Conservation (phyloP, 108 stramenopile species). For the Schizochytrium sp. region DNA sequence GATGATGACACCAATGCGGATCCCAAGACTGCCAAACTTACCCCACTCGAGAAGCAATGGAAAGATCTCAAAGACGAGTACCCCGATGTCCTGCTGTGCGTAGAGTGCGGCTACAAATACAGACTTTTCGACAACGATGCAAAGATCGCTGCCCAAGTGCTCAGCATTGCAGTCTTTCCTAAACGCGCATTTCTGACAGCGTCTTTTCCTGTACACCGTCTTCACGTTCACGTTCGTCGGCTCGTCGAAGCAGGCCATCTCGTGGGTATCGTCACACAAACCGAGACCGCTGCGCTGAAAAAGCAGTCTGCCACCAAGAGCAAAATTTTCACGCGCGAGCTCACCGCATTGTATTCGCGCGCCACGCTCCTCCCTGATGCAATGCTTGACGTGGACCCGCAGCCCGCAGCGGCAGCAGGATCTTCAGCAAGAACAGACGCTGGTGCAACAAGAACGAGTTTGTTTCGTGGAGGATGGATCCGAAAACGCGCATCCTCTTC, state of each 20-base stretch:
- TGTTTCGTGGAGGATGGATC: no score
- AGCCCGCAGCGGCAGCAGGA: no score
- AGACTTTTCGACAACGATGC: not conserved
- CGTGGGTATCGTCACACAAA: not conserved
- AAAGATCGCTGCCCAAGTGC: not conserved
- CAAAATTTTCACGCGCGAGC: not conserved
- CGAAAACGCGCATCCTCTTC: no score
- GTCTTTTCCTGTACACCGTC: not conserved
- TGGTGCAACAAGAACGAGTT: no score
- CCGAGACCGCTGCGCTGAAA: not conserved
- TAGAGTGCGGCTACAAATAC: conserved; percentile 21
- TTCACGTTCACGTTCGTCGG: not conserved
- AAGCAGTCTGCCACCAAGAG: not conserved
- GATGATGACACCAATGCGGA: no score
- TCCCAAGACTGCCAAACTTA: not conserved
- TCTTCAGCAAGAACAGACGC: no score
- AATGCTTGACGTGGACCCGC: not conserved
- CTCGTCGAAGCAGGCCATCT: not conserved
- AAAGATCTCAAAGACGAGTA: not conserved
- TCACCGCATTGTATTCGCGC: not conserved
- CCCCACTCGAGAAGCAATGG: not conserved
- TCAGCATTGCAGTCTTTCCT: not conserved
- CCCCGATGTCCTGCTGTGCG: not conserved
- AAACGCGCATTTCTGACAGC: not conserved
- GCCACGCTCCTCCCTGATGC: not conserved